Evolutionary conservation across 306 rosid species (phyloP).

Genomic region (Arachis hypogaea): DNA sequence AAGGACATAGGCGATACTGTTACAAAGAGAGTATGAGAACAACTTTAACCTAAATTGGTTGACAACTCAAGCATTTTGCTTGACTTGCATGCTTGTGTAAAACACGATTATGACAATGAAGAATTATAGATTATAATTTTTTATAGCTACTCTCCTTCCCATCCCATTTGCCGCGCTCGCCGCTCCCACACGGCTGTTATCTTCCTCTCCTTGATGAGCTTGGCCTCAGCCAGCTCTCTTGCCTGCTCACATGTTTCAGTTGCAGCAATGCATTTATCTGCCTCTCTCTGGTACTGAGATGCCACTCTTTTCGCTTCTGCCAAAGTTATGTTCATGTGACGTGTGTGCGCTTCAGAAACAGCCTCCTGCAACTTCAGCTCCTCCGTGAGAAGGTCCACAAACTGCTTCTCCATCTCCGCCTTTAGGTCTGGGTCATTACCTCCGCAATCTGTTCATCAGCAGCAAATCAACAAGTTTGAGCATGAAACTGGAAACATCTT

Average conservation of each 20-base stretch:
- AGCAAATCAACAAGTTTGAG: conserved; percentile 25
- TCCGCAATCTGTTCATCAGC: conserved; percentile 74
- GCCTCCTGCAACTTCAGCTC: conserved; percentile 91
- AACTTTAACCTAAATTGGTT: conserved; percentile 34
- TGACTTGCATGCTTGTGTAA: conserved; percentile 54
- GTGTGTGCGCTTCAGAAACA: conserved; percentile 69
- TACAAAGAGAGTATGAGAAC: conserved; percentile 40
- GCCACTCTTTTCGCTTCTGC: conserved; percentile 90
- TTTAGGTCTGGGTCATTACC: conserved; percentile 85
- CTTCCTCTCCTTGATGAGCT: conserved; percentile 78
- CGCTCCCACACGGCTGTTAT: conserved; percentile 72
- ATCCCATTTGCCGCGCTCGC: conserved; percentile 90
- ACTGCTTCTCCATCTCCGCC: conserved; percentile 97
- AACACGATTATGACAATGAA: conserved; percentile 40
- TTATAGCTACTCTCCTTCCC: conserved; percentile 66
- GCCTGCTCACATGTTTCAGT: conserved; percentile 98
- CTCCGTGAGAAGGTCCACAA: conserved; percentile 87
- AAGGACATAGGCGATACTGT: conserved; percentile 38
- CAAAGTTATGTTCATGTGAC: conserved; percentile 83
- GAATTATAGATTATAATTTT: conserved; percentile 32
- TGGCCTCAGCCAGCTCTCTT: conserved; percentile 75
- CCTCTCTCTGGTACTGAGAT: conserved; percentile 93
- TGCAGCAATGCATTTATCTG: conserved; percentile 88
- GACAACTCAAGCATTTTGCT: conserved; percentile 52
- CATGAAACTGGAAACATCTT: conserved; percentile 8